Conservation (phyloP, 306 rosid species). For the Cajanus cajan region DNA sequence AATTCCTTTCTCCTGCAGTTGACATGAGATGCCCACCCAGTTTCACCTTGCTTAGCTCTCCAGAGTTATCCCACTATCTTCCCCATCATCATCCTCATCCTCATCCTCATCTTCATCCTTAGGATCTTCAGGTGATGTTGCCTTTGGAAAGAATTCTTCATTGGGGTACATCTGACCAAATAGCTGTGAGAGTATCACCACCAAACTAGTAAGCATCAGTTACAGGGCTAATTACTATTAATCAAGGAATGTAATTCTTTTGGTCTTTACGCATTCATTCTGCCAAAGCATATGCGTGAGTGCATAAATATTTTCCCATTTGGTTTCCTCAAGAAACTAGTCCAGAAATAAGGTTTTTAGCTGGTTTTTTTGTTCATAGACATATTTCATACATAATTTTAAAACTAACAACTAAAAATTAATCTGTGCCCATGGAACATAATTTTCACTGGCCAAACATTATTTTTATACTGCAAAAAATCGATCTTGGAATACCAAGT, state of each 20-base stretch:
- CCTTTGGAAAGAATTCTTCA: slow-evolving; percentile 52
- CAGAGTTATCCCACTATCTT: slow-evolving; percentile 38
- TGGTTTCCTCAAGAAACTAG: not conserved
- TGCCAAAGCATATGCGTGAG: slow-evolving; percentile 4
- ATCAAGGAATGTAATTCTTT: not conserved
- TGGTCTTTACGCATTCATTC: not conserved
- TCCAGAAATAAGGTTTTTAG: not conserved
- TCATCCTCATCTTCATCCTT: slow-evolving; percentile 38
- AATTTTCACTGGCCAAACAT: too few species aligned
- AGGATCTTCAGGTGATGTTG: slow-evolving; percentile 37
- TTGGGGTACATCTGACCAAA: slow-evolving; percentile 48
- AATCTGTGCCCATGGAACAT: too few species aligned
- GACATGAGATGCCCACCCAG: not conserved
- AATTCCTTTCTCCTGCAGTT: slow-evolving; percentile 21
- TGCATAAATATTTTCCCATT: not conserved
- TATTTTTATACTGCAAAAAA: too few species aligned
- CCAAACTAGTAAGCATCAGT: slow-evolving; percentile 24
- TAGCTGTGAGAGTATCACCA: slow-evolving; percentile 38
- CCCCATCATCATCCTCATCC: slow-evolving; percentile 41
- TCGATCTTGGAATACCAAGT: too few species aligned
- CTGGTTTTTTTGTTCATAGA: not conserved
- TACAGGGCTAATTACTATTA: not conserved
- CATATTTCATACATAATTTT: too few species aligned
- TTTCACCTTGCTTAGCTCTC: slow-evolving; percentile 34
- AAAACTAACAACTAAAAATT: too few species aligned